A percentile compares a stretch with the other conserved stretches of the same genome.
Evolutionary conservation across 305 asterid species (phyloP).

Genomic region (Plantago coronopus): DNA sequence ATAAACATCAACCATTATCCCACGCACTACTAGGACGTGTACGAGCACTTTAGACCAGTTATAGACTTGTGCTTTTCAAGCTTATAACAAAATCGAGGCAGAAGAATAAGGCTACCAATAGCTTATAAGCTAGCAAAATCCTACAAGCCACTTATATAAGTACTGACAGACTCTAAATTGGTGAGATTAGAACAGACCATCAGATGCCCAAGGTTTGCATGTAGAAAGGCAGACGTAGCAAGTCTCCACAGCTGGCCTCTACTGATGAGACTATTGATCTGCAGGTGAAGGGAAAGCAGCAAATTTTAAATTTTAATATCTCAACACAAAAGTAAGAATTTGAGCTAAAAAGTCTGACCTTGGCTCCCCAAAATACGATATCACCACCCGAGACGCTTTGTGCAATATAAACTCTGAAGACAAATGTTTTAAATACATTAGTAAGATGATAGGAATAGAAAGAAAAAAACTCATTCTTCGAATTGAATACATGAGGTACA

Average conservation of each 20-base stretch:
- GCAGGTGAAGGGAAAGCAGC: slow-evolving; percentile 25
- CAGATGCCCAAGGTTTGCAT: slow-evolving; percentile 77
- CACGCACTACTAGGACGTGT: neutral
- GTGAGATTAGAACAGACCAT: slow-evolving; percentile 49
- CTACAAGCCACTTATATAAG: too few species aligned
- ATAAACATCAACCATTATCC: slow-evolving; percentile 12
- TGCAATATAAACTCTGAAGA: slow-evolving; percentile 58
- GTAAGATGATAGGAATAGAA: slow-evolving; percentile 11
- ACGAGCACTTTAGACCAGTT: too few species aligned
- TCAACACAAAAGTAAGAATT: slow-evolving; percentile 14
- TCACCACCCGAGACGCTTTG: slow-evolving; percentile 63
- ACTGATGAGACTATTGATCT: slow-evolving; percentile 79
- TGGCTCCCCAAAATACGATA: slow-evolving; percentile 58
- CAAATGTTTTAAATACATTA: slow-evolving; percentile 21
- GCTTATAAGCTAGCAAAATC: too few species aligned
- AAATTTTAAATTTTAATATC: slow-evolving; percentile 14
- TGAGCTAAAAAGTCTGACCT: slow-evolving; percentile 37
- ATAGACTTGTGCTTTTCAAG: neutral
- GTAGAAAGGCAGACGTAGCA: slow-evolving; percentile 74
- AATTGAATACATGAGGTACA: too few species aligned
- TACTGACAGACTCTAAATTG: too few species aligned
- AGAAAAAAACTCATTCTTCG: too few species aligned
- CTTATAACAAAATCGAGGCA: neutral
- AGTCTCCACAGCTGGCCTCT: slow-evolving; percentile 92
- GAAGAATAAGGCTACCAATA: neutral